phyloP scores from a whole-genome alignment of 2,329 filamentous ascomycete genomes.

The Coleophoma eucalyptorum region DNA sequence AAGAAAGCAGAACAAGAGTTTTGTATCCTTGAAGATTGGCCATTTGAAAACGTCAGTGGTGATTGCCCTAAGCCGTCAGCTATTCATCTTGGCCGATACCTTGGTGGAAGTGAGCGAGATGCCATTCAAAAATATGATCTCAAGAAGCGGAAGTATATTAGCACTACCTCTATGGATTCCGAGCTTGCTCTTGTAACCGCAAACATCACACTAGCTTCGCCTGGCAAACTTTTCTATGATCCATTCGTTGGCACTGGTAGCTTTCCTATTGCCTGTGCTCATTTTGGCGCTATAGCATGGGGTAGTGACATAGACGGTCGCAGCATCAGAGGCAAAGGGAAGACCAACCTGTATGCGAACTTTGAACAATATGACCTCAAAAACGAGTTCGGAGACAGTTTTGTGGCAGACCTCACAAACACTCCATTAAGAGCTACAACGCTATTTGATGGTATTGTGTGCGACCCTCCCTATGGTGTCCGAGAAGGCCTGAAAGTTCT shows the following conservation, averaged over 20 bases:
- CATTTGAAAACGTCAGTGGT: constrained; percentile 44
- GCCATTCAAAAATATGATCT: constrained; percentile 74
- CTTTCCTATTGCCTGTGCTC: constrained; percentile 84
- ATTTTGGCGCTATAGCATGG: constrained; percentile 80
- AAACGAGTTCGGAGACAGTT: constrained; percentile 67
- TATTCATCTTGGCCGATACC: constrained; percentile 68
- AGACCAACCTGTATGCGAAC: constrained; percentile 57
- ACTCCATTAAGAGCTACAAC: constrained; percentile 60
- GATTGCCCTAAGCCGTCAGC: constrained; percentile 50
- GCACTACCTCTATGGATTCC: constrained; percentile 95
- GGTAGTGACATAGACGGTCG: constrained; percentile 94
- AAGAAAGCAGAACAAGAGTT: constrained; percentile 71
- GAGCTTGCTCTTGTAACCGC: constrained; percentile 89
- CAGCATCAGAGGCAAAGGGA: constrained; percentile 69
- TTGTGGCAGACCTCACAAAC: constrained; percentile 85
- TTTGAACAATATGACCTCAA: constrained; percentile 78
- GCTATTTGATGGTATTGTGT: constrained; percentile 85
- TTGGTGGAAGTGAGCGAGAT: constrained; percentile 65
- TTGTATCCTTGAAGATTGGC: constrained; percentile 79
- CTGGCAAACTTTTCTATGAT: constrained; percentile 87
- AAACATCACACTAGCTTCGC: constrained; percentile 79
- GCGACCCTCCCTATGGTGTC: constrained; percentile 94
- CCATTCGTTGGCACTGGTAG: constrained; percentile 95
- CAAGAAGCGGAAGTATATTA: constrained; percentile 91
- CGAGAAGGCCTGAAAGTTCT: constrained; percentile 88